Conservation (phyloP, 306 rosid species). For the Vigna unguiculata region DNA sequence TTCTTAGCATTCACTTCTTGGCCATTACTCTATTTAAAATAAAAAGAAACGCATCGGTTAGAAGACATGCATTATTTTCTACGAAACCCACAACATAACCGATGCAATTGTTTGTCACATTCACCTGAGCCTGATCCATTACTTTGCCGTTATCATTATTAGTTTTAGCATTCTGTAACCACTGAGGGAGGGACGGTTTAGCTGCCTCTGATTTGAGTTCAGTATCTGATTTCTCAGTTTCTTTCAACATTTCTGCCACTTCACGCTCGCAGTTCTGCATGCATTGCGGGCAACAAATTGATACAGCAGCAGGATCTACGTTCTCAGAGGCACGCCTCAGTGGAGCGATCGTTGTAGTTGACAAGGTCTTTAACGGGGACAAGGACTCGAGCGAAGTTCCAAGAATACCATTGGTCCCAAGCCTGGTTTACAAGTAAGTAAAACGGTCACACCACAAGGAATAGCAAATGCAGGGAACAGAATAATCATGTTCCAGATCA, state of each 20-base stretch:
- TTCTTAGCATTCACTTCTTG: conserved; percentile 63
- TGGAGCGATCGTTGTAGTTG: conserved; percentile 54
- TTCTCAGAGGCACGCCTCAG: conserved; percentile 61
- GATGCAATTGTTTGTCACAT: conserved; percentile 24
- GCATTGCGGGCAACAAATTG: conserved; percentile 78
- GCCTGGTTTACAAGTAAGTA: conserved; percentile 56
- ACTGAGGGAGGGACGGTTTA: conserved; percentile 70
- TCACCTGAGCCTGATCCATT: conserved; percentile 65
- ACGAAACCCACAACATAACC: neutral
- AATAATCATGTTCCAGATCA: conserved; percentile 42
- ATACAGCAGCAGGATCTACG: conserved; percentile 58
- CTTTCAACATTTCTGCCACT: conserved; percentile 61
- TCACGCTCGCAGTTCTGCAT: conserved; percentile 64
- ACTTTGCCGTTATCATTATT: conserved; percentile 53
- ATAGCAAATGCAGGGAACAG: conserved; percentile 39
- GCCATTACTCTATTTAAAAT: conserved; percentile 50
- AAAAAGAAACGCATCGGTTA: conserved; percentile 36
- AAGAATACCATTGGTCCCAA: conserved; percentile 80
- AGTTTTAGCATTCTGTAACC: conserved; percentile 86
- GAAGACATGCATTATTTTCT: neutral
- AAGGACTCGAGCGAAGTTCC: conserved; percentile 78
- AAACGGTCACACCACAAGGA: conserved; percentile 29
- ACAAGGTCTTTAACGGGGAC: conserved; percentile 72
- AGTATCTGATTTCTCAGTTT: conserved; percentile 65
- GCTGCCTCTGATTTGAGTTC: conserved; percentile 61